A percentile compares a stretch with the other conserved stretches of the same genome.
These are phyloP conservation scores for Colletotrichum destructivum DNA, from an alignment of 2,329 filamentous ascomycete species.

Conservation along the genomic window DNA sequence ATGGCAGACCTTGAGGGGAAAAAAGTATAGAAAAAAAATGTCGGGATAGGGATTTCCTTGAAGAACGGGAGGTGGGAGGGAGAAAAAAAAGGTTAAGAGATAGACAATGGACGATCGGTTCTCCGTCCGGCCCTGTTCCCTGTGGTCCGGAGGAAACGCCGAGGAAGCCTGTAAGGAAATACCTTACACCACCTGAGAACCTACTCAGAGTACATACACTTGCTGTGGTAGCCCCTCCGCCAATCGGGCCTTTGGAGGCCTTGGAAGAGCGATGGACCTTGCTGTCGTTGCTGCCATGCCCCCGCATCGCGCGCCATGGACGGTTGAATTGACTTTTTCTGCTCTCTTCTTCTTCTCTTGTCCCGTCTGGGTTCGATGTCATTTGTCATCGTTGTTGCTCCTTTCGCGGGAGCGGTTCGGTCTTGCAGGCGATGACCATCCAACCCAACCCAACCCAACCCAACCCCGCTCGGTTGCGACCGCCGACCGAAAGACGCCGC, in stretches of 20 bases:
- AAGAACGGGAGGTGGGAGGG: neutral
- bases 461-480: neutral
- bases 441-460: too few species aligned
- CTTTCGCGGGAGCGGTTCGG: conserved; percentile 26
- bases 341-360: neutral
- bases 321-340: conserved; percentile 22
- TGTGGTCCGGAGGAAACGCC: conserved; percentile 5
- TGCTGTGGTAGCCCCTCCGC: neutral
- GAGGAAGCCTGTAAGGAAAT: too few species aligned
- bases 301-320: neutral
- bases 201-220: too few species aligned
- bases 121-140: conserved; percentile 14
- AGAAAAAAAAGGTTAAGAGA: neutral
- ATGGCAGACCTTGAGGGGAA: neutral
- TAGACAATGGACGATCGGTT: neutral
- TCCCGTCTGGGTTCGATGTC: neutral
- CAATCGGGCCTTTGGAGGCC: conserved; percentile 32
- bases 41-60: neutral
- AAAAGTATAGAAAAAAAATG: neutral
- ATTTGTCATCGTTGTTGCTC: neutral
- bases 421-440: conserved; percentile 2
- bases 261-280: neutral
- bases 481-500: neutral
- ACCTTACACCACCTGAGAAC: too few species aligned
- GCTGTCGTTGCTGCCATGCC: conserved; percentile 1